These are phyloP conservation scores for Tausonia pullulans DNA, from an alignment of 1,284 basidiomycete genomes.

Conservation along the genomic window DNA sequence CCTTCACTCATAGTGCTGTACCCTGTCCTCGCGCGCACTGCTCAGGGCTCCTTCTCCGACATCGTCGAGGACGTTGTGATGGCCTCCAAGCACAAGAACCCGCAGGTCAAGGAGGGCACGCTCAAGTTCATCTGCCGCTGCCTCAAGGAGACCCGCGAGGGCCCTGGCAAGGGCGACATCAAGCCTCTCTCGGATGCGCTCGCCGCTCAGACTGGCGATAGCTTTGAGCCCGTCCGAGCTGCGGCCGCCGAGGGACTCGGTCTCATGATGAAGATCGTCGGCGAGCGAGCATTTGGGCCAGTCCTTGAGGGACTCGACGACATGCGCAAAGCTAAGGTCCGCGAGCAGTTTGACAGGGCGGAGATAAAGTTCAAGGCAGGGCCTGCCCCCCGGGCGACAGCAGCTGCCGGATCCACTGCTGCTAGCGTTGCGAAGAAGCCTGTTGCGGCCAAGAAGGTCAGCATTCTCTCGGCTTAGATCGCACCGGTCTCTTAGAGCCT, in stretches of 20 bases:
- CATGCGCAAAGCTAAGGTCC: slow-evolving; percentile 83
- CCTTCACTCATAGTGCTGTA: neutral
- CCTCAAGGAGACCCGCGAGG: slow-evolving; percentile 51
- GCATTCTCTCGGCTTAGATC: neutral
- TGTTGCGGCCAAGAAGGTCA: slow-evolving; percentile 11
- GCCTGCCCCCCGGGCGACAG: slow-evolving; percentile 15
- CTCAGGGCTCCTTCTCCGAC: slow-evolving; percentile 40
- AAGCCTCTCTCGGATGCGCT: slow-evolving; percentile 75
- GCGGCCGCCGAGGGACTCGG: slow-evolving; percentile 82
- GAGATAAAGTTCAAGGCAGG: slow-evolving; percentile 72
- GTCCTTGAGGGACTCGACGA: slow-evolving; percentile 80
- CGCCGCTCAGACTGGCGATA: slow-evolving; percentile 69
- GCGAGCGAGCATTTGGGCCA: slow-evolving; percentile 81
- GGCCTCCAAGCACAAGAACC: slow-evolving; percentile 81
- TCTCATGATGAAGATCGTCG: slow-evolving; percentile 92
- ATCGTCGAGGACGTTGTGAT: slow-evolving; percentile 73
- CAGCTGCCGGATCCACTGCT: slow-evolving; percentile 21
- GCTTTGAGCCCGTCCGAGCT: slow-evolving; percentile 78
- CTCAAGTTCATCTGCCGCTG: slow-evolving; percentile 78
- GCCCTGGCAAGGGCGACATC: slow-evolving; percentile 58
- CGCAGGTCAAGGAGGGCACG: slow-evolving; percentile 89
- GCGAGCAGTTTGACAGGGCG: slow-evolving; percentile 82
- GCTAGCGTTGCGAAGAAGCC: neutral
- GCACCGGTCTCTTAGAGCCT: neutral
- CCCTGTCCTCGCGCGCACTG: neutral